Base-by-base conservation (phyloP, 208 protist species). In the Leptomonas seymouri region DNA sequence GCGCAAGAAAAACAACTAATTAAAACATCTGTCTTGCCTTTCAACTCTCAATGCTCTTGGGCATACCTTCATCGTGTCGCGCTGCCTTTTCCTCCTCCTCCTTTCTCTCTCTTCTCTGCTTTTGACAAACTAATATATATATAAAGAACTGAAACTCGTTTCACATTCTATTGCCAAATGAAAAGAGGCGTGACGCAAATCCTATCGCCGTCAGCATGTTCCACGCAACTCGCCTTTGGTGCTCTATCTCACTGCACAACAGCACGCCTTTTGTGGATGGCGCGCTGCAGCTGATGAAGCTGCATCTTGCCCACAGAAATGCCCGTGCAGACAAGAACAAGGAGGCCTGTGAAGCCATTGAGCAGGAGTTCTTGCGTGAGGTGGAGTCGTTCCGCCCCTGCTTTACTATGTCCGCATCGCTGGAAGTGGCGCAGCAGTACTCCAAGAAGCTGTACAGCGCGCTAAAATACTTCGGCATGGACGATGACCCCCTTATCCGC, bases 301-400 rank as follows among this genome's bases (percentile, higher is more conserved):
- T 96, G 27, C 89, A 94, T 46, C 72, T 93, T 14, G 91, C 91
- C 36, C 91, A 96, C 54, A 79, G 80, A 18, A 92, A 94, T 60
- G 88, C 88, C 8, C 23, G 66, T 36, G 67, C 71, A n/a, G 89
- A 94, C 51, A 58, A 76, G 2, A 86, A 95, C 59, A 56, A 48
- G 45, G 71, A 66, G 14, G 87, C 86, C 11, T 93, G 90, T 50
- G 46, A 49, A 1, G 84, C 81, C 20, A 90, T 96, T 48, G 87
- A 96, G 80, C 75, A 82, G 27, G 87, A 96, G 53, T 96, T 94
- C 57, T 27, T 91, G 55, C 77, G 85, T 11, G 86, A 96, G 57
- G 68, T 96, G 48, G 88, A 96, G 67, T 51, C 78, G 53, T 90
- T 94, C 66, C 82, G 91, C 16, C 86, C 91, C 7, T 87, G 75